Evolutionary conservation across 768 basidiomycete species (phyloP), one percentile per base, ranked within the genome.

Genomic region (Tricholoma saponaceum): DNA sequence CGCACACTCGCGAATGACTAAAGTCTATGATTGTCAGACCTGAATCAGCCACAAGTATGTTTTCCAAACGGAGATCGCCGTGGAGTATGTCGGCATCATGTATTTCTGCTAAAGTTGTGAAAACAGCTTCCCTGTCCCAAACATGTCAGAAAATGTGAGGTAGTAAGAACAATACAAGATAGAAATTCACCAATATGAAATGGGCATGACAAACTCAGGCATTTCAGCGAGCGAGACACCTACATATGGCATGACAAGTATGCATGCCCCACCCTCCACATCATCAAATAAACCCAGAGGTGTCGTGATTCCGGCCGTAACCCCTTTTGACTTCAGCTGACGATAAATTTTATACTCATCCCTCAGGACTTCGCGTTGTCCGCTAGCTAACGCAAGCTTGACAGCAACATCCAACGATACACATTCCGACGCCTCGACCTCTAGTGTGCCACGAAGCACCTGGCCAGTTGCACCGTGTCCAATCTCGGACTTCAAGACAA

Each of bases 11-110:
- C 32, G 61, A 62, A 58, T 62, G 52, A 14, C 46, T 33, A 47
- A 62, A 63, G 54, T 63, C 62, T 16, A 62, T 46, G 56, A 62
- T 59, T 28, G 61, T 63, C 30, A 56, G 22, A 33, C 60, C 62
- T 13, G 43, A 58, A 32, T 61, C 57, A 44, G 49, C 33, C n/a
- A 58, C 28, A 55, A 61, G 60, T 28, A 63, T 52, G 41, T 63
- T 61, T 6, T 35, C 60, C 60, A 10, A 16, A 55, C 60, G 57
- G 54, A 63, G 23, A 50, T 61, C 60, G 20, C 62, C 62, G 14
- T 61, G 57, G 43, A 63, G 62, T 57, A 63, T 61, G 25, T 50
- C 55, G n/a, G 60, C 62, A 41, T 23, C 32, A 58, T 63, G 62
- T 51, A 63, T 61, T 33, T 47, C 52, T 22, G 39, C 46, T 39